Conservation (phyloP, 2,329 filamentous ascomycete genomes). For the Peltaster fructicola region DNA sequence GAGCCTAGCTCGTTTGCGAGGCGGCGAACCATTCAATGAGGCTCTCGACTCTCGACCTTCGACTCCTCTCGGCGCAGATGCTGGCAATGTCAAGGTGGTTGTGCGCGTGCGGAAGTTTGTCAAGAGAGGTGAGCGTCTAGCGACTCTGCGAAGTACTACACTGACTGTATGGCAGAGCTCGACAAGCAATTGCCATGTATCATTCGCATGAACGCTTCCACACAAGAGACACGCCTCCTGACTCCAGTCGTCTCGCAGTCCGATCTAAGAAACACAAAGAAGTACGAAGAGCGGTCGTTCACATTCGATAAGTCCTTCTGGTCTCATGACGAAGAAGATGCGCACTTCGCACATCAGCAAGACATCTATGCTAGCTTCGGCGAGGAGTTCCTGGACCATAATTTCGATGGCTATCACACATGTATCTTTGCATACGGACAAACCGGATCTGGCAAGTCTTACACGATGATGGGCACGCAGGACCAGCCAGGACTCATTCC, state of each 20-base stretch:
- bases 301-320: conserved; percentile 98
- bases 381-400: conserved; percentile 95
- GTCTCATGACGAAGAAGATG: conserved; percentile 66
- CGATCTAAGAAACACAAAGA: conserved; percentile 40
- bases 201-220: conserved; percentile 76
- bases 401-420: conserved; percentile 97
- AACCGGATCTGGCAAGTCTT: conserved; percentile 93
- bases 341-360: conserved; percentile 80
- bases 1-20: conserved; percentile 28
- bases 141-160: background rate
- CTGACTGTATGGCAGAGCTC: conserved; percentile 42
- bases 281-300: conserved; percentile 76
- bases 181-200: conserved; percentile 69
- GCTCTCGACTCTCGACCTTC: conserved; percentile 14
- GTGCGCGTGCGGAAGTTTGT: conserved; percentile 32
- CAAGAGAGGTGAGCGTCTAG: conserved; percentile 21
- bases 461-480: conserved; percentile 86
- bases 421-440: conserved; percentile 78
- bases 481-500: conserved; percentile 85
- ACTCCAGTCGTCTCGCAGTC: conserved; percentile 33
- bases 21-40: conserved; percentile 20
- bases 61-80: conserved; percentile 22
- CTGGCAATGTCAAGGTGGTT: conserved; percentile 34
- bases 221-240: conserved; percentile 66
- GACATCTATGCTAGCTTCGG: conserved; percentile 89